Evolutionary conservation across 257 asterid genomes (phyloP).

Genomic region (Solanum chiquidenum): DNA sequence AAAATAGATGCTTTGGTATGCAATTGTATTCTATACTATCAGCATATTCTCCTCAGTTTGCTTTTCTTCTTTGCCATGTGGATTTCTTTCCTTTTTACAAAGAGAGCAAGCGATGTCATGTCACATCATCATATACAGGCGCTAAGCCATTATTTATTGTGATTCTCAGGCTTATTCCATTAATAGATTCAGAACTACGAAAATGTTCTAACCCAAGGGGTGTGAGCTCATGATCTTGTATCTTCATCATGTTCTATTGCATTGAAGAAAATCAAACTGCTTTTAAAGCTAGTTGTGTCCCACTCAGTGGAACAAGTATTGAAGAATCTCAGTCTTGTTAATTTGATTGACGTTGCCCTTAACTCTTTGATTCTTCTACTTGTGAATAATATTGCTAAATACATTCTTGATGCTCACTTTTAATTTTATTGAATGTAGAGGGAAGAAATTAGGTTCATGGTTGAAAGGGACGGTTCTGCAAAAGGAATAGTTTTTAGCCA

Average conservation of each 20-base stretch:
- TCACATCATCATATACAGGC: not conserved
- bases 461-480: conserved; percentile 64
- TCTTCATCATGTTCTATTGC: not conserved
- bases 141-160: not conserved
- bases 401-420: not conserved
- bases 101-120: not conserved
- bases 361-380: not conserved
- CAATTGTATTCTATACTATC: not conserved
- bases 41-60: not conserved
- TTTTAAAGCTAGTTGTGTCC: not conserved
- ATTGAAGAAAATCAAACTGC: not conserved
- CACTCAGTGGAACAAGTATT: not conserved
- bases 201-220: not conserved
- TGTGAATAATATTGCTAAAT: not conserved
- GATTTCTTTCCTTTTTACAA: not conserved
- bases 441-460: conserved; percentile 69
- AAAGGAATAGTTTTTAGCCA: conserved; percentile 92
- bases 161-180: not conserved
- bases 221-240: not conserved
- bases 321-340: too few species aligned
- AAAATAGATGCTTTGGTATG: conserved; percentile 92
- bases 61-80: not conserved
- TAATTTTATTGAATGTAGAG: conserved; percentile 32
- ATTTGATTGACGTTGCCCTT: not conserved
- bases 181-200: not conserved